phyloP scores from a whole-genome alignment of 345 rosid species.

The Lagerstroemia speciosa region DNA sequence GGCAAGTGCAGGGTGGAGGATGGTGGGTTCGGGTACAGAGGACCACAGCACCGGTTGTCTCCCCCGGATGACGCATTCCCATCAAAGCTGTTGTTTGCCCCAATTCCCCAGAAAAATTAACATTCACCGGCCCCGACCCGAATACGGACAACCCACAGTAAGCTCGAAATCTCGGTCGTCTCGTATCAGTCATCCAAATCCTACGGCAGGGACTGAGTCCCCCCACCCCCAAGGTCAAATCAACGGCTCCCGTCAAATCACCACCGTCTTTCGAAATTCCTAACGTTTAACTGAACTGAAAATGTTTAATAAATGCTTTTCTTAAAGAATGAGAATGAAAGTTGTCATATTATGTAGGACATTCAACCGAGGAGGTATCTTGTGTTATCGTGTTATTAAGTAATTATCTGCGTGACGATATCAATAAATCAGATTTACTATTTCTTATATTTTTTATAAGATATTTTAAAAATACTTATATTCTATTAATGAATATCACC shows the following conservation, averaged over 20 bases:
- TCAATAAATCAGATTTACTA: too few species aligned
- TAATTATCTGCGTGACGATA: too few species aligned
- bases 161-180: neutral
- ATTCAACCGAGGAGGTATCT: too few species aligned
- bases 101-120: slow-evolving; percentile 5
- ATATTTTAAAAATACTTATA: too few species aligned
- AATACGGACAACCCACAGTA: slow-evolving; percentile 7
- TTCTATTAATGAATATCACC: too few species aligned
- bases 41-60: neutral
- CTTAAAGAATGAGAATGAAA: neutral
- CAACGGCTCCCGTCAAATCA: neutral
- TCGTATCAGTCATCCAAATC: neutral
- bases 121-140: neutral
- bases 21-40: neutral
- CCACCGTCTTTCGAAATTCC: neutral
- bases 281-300: neutral
- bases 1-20: neutral
- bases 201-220: slow-evolving; percentile 6
- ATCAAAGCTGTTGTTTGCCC: slow-evolving; percentile 8
- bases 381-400: too few species aligned
- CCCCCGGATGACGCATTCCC: slow-evolving; percentile 5
- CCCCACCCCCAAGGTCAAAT: neutral
- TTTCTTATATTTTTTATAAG: too few species aligned
- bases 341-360: neutral
- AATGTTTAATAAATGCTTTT: neutral